Base-by-base conservation (phyloP, 1,284 basidiomycete species). In the Gymnopus androsaceus region DNA sequence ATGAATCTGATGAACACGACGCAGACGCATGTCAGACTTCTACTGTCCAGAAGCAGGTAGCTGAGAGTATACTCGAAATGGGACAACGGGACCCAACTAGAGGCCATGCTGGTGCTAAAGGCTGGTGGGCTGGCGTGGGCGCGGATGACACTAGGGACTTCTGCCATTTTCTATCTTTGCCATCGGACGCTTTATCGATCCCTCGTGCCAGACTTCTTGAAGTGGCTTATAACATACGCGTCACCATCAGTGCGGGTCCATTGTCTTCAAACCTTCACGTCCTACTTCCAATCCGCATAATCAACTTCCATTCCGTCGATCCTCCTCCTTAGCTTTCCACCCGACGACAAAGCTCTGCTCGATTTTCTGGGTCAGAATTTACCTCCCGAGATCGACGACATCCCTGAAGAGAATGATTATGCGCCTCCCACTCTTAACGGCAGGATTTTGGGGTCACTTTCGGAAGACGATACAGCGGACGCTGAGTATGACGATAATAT, bases 41-140 rank as follows among this genome's bases (percentile, higher is more conserved):
- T 27, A 85, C 84, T 2, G 79, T 72, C n/a, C 74, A 75, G 56
- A 90, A 87, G 66, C 80, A 84, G 61, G 77, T 94, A 1, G 80
- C 84, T 1, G 86, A 88, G 64, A 80, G 81, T 31, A 73, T 75
- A 1, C 76, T 94, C 25, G 83, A 88, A 64, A 84, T 88, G 66
- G 83, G 85, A 11, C 81, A 88, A 55, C 79, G 80, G 44, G 38
- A 44, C 15, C 82, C 81, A 21, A 73, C 82, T 2, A 80, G 83
- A 61, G 87, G 88, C 1, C 78, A 83, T 65, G 88, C 90, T 4
- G 94, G 90, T 36, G 88, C 90, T 4, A 88, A 86, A 65, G 91
- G 92, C 0, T 94, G 91, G 88, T 95, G 93, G 92, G 79, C 84
- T 2, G 93, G 93, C 7, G 84, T 95, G 5, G 75, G 77, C 17